These are phyloP conservation scores for Suillus discolor DNA, from an alignment of 768 basidiomycete species.

Conservation along the genomic window DNA sequence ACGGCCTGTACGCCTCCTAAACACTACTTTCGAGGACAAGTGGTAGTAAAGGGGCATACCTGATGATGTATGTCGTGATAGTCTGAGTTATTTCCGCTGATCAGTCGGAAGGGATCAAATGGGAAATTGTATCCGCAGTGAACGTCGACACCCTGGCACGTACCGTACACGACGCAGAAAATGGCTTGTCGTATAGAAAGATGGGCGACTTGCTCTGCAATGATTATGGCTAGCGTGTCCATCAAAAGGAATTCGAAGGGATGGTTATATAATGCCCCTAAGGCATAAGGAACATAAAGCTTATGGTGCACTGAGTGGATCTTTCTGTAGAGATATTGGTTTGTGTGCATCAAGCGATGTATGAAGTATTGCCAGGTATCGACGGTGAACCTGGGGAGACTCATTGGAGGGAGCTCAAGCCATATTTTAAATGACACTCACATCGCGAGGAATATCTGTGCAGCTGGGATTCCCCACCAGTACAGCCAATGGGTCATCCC, in stretches of 20 bases:
- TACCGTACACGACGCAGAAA: slow-evolving; percentile 79
- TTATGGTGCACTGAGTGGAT: slow-evolving; percentile 95
- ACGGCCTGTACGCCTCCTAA: slow-evolving; percentile 32
- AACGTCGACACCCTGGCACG: slow-evolving; percentile 93
- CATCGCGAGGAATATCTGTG: slow-evolving; percentile 81
- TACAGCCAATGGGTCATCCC: slow-evolving; percentile 67
- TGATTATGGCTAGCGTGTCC: slow-evolving; percentile 76
- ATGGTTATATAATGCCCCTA: slow-evolving; percentile 96
- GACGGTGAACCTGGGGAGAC: slow-evolving; percentile 71
- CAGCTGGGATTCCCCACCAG: slow-evolving; percentile 88
- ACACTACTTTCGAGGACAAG: not conserved
- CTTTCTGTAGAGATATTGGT: slow-evolving; percentile 87
- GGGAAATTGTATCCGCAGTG: slow-evolving; percentile 91
- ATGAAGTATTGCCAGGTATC: slow-evolving; percentile 99
- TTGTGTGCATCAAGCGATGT: slow-evolving; percentile 91
- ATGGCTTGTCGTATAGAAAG: slow-evolving; percentile 84
- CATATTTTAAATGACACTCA: slow-evolving; percentile 43
- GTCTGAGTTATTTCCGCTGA: slow-evolving; percentile 89
- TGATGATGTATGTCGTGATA: slow-evolving; percentile 99
- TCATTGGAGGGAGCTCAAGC: slow-evolving; percentile 3
- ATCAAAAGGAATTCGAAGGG: slow-evolving; percentile 92
- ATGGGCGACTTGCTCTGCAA: slow-evolving; percentile 69
- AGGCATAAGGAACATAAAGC: slow-evolving; percentile 96
- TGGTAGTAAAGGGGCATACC: slow-evolving; percentile 37
- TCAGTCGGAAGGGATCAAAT: slow-evolving; percentile 86